Conservation (phyloP, 805 yeast genomes). For the Saturnispora diversa region DNA sequence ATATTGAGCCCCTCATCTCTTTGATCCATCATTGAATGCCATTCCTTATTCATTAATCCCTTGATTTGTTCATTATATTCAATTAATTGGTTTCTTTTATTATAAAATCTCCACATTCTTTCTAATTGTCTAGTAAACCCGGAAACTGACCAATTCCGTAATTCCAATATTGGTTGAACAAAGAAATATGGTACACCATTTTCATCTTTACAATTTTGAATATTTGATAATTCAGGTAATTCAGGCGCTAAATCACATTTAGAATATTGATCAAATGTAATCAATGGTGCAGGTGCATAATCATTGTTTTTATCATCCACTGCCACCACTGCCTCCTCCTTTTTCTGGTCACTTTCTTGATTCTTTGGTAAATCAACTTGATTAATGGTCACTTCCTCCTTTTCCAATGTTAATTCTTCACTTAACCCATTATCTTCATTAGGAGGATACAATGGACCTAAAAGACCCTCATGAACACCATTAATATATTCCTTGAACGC, state of each 20-base stretch:
- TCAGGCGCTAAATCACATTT: conserved; percentile 53
- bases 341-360: conserved; percentile 18
- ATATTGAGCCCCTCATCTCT: conserved; percentile 27
- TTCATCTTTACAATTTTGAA: conserved; percentile 27
- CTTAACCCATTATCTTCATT: conserved; percentile 4
- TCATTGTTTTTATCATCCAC: conserved; percentile 32
- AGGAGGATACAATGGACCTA: conserved; percentile 74
- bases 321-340: conserved; percentile 25
- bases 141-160: conserved; percentile 66
- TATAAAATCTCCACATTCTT: conserved; percentile 72
- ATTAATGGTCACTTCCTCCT: conserved; percentile 27
- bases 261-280: conserved; percentile 50
- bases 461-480: conserved; percentile 90
- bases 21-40: conserved; percentile 43
- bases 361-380: conserved; percentile 28
- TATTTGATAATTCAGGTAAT: conserved; percentile 23
- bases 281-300: conserved; percentile 44
- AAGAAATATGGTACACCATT: conserved; percentile 49
- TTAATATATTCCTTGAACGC: conserved; percentile 86
- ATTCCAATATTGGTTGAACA: conserved; percentile 70
- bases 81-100: conserved; percentile 45
- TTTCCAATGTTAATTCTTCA: conserved; percentile 23
- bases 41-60: conserved; percentile 32
- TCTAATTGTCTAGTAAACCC: conserved; percentile 75
- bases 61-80: conserved; percentile 25